Conservation (phyloP, 345 rosid genomes). For the Psidium friedrichsthalianum region DNA sequence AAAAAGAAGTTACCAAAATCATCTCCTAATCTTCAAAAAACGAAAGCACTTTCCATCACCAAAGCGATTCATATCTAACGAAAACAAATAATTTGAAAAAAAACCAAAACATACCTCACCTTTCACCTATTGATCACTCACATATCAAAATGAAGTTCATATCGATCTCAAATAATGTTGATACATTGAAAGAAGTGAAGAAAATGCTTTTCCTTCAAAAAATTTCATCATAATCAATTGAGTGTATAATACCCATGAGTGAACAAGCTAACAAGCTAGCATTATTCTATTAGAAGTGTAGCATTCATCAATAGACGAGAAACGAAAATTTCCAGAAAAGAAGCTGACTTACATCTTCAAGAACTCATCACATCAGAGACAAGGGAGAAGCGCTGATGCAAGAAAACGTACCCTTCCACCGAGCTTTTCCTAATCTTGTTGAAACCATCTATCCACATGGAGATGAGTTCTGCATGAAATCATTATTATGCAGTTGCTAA, state of each 20-base stretch:
- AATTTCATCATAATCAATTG: background rate
- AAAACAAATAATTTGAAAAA: background rate
- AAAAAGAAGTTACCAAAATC: too few relatives aligned
- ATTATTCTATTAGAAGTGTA: background rate
- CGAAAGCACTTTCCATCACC: too few relatives aligned
- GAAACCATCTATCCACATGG: slow-evolving; percentile 93
- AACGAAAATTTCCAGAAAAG: background rate
- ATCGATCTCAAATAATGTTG: background rate
- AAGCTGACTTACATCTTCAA: slow-evolving; percentile 62
- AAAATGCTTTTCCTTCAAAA: background rate
- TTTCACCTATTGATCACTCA: background rate
- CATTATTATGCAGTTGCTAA: background rate
- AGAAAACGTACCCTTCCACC: slow-evolving; percentile 88
- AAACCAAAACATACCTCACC: background rate
- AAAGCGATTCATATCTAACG: too few relatives aligned
- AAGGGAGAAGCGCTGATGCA: slow-evolving; percentile 86
- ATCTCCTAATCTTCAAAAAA: background rate
- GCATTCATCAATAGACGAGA: too few relatives aligned
- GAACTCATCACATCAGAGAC: slow-evolving; percentile 96
- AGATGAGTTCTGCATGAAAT: slow-evolving; percentile 73
- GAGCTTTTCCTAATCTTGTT: slow-evolving; percentile 83
- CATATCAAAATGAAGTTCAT: background rate
- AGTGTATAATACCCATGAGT: background rate
- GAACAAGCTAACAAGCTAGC: background rate
- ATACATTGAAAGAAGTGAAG: background rate